Evolutionary conservation across 805 yeast genomes (phyloP).

Genomic region (Saccharomycopsis javanensis): DNA sequence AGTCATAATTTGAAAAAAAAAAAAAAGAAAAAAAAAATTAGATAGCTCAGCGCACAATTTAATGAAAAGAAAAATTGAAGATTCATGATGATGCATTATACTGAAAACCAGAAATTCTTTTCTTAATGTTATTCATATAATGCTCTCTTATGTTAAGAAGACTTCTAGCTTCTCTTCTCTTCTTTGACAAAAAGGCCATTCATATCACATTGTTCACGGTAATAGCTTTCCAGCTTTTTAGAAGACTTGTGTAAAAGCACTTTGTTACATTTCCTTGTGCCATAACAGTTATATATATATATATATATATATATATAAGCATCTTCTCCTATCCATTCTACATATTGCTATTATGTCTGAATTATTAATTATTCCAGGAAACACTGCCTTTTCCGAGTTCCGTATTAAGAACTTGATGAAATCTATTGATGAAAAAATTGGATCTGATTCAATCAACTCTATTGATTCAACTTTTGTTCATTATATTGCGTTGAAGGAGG

Average conservation of each 20-base stretch:
- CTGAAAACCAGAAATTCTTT: background rate
- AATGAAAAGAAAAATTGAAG: background rate
- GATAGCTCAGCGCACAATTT: background rate
- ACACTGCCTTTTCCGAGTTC: constrained; percentile 80
- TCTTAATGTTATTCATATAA: background rate
- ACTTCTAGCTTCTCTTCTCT: background rate
- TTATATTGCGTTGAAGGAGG: constrained; percentile 51
- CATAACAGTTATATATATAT: too few species aligned
- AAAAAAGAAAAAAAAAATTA: too few species aligned
- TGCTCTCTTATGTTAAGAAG: background rate
- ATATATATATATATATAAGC: too few species aligned
- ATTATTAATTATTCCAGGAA: constrained; percentile 57
- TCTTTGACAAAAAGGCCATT: background rate
- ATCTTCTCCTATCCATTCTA: too few species aligned
- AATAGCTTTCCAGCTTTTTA: background rate
- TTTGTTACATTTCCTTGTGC: background rate
- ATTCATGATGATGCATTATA: too few species aligned
- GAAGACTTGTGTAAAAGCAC: background rate
- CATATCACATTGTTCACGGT: background rate
- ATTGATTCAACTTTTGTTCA: constrained; percentile 73
- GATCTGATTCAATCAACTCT: constrained; percentile 51
- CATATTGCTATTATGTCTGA: background rate
- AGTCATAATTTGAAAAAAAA: too few species aligned
- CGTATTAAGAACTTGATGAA: constrained; percentile 65
- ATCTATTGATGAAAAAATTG: constrained; percentile 50